Percentiles rank a stretch among this genome's conserved stretches.
Conservation (phyloP, 768 basidiomycete species). For the Rickenella mellea region DNA sequence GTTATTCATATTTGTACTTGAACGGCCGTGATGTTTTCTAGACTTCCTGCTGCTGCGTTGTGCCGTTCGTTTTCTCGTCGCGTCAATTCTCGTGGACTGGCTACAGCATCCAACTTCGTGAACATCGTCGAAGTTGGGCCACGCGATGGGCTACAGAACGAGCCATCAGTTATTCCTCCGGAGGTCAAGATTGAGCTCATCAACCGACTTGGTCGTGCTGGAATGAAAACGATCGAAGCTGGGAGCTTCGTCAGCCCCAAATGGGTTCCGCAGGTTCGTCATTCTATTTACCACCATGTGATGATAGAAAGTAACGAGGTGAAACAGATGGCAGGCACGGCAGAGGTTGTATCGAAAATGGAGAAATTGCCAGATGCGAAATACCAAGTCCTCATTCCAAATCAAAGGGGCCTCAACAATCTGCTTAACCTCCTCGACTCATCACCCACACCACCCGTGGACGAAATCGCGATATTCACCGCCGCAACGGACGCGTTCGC, state of each 20-base stretch:
- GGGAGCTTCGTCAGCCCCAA: constrained; percentile 91
- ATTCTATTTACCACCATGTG: too few species aligned
- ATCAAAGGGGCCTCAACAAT: constrained; percentile 13
- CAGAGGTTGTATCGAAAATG: constrained; percentile 57
- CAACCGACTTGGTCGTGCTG: constrained; percentile 59
- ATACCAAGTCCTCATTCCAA: constrained; percentile 15
- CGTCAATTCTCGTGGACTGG: too few species aligned
- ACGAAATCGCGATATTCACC: constrained; percentile 86
- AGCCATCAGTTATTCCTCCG: constrained; percentile 62
- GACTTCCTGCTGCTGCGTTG: too few species aligned
- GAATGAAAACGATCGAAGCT: constrained; percentile 62
- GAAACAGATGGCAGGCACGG: constrained; percentile 80
- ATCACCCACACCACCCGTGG: constrained; percentile 30
- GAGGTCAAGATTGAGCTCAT: constrained; percentile 75
- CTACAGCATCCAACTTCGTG: constrained; percentile 24
- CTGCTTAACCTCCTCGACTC: constrained; percentile 48
- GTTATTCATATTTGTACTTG: too few species aligned
- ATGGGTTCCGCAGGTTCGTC: constrained; percentile 81
- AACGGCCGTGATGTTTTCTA: too few species aligned
- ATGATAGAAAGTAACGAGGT: constrained; percentile 5
- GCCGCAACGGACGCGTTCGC: constrained; percentile 84
- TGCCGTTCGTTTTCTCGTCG: too few species aligned
- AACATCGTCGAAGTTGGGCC: constrained; percentile 87
- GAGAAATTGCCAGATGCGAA: constrained; percentile 43
- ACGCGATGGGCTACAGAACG: constrained; percentile 88